Evolutionary conservation across 345 rosid genomes (phyloP).

Genomic region (Chamaenerion angustifolium): DNA sequence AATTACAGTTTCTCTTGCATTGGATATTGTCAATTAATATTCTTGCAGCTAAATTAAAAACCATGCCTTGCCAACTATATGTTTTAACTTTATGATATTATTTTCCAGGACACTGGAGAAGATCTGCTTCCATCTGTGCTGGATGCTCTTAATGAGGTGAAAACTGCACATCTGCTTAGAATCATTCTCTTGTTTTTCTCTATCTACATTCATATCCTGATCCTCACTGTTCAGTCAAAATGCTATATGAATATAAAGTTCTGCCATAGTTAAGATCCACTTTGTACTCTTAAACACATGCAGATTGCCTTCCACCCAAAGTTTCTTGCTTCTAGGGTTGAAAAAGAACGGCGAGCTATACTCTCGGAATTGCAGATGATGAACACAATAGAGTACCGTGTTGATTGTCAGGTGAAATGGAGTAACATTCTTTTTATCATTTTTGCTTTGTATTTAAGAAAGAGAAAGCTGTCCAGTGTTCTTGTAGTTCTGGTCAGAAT

Average conservation of each 20-base stretch:
- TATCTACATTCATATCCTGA: neutral
- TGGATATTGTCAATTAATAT: neutral
- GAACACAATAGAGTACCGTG: conserved; percentile 99
- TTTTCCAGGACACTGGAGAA: conserved; percentile 61
- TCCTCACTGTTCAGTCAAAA: neutral
- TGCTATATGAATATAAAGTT: neutral
- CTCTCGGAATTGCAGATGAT: conserved; percentile 99
- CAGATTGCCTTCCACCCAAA: conserved; percentile 96
- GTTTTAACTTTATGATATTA: conserved; percentile 12
- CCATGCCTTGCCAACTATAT: neutral
- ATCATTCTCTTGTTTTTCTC: neutral
- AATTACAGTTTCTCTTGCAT: neutral
- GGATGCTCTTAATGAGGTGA: conserved; percentile 93
- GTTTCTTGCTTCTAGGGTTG: conserved; percentile 90
- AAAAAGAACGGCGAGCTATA: conserved; percentile 97
- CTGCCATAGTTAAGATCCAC: no score
- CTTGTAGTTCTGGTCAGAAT: neutral
- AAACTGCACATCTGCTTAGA: neutral
- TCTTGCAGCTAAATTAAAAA: neutral
- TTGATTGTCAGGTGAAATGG: conserved; percentile 85
- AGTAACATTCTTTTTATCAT: neutral
- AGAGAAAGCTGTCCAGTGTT: neutral
- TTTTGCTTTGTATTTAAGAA: conserved; percentile 6
- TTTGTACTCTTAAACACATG: conserved; percentile 8
- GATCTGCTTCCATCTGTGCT: conserved; percentile 77